These are phyloP conservation scores for Phialophora expanda DNA, from an alignment of 2,329 filamentous ascomycete species.

Conservation along the genomic window DNA sequence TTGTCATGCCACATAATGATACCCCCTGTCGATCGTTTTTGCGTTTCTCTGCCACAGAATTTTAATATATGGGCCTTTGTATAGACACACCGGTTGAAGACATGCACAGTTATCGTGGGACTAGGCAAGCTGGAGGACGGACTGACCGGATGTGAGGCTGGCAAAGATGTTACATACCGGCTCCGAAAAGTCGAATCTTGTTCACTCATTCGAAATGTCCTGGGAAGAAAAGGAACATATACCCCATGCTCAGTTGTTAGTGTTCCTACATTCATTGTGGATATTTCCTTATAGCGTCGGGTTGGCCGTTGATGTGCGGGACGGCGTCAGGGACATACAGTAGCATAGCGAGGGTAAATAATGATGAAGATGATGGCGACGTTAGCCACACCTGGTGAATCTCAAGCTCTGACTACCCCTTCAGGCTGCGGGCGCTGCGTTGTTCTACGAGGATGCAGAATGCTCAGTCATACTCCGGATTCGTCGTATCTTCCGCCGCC, in stretches of 20 bases:
- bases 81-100: neutral
- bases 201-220: neutral
- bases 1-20: conserved; percentile 11
- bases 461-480: neutral
- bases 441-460: too few relatives aligned
- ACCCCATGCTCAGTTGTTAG: conserved; percentile 3
- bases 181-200: neutral
- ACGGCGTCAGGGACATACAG: neutral
- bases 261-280: neutral
- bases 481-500: too few relatives aligned
- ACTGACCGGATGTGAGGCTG: neutral
- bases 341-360: conserved; percentile 8
- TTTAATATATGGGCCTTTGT: conserved; percentile 4
- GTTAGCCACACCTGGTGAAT: neutral
- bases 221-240: conserved; percentile 10
- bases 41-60: conserved; percentile 1
- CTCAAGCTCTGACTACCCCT: neutral
- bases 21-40: conserved; percentile 5
- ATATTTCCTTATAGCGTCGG: neutral
- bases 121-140: neutral
- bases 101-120: neutral
- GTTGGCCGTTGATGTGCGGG: neutral
- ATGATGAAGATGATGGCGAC: neutral
- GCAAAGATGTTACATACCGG: neutral
- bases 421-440: too few relatives aligned